Conservation (phyloP, 495 filamentous ascomycete genomes). For the Daldinia grandis region DNA sequence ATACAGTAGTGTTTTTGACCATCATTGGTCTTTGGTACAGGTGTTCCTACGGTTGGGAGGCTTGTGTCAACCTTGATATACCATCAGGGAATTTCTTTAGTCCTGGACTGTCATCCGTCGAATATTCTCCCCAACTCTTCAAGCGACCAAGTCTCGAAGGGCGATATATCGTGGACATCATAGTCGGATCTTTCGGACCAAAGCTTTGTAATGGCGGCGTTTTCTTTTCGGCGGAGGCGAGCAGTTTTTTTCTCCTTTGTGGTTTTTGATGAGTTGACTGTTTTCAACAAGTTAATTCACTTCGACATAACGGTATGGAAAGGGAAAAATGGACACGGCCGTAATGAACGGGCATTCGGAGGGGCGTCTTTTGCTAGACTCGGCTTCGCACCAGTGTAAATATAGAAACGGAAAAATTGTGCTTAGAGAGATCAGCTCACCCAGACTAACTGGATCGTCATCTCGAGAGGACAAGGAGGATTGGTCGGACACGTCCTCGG, state of each 20-base stretch:
- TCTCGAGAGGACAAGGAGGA: conserved; percentile 19
- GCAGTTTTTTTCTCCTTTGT: conserved; percentile 2
- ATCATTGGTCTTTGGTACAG: conserved; percentile 16
- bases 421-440: conserved; percentile 13
- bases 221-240: conserved; percentile 16
- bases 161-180: conserved; percentile 16
- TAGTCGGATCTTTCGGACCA: conserved; percentile 8
- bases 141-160: background rate
- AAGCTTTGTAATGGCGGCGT: conserved; percentile 15
- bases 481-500: conserved; percentile 30
- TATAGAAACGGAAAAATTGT: conserved; percentile 39
- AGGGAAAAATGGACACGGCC: conserved; percentile 19
- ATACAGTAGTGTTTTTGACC: conserved; percentile 17
- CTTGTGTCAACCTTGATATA: conserved; percentile 9
- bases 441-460: conserved; percentile 35
- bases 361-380: conserved; percentile 26
- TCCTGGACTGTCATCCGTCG: conserved; percentile 13
- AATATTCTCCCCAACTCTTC: conserved; percentile 1
- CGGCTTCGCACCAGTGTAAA: conserved; percentile 24
- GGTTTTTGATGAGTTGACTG: background rate
- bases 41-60: background rate
- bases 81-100: conserved; percentile 6
- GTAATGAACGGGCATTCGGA: conserved; percentile 26
- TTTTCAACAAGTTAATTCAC: conserved; percentile 14
- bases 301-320: conserved; percentile 26